phyloP scores from a whole-genome alignment of 1,284 basidiomycete species.

The Cystobasidium slooffiae region DNA sequence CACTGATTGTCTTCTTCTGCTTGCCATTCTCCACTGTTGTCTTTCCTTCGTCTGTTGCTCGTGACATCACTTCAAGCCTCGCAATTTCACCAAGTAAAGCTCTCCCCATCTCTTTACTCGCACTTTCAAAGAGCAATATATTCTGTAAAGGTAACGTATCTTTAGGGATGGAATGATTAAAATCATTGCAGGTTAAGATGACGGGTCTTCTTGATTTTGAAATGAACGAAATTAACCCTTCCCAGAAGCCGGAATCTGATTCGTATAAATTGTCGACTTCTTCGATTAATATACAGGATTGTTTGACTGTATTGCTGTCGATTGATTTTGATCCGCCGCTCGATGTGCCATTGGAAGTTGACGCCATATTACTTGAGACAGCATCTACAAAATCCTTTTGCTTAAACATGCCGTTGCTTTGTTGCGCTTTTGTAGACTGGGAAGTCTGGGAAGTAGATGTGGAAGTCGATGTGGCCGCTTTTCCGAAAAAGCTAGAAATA shows the following conservation, averaged over 20 bases:
- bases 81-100: conserved; percentile 75
- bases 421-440: not conserved
- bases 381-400: too few relatives aligned
- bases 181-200: conserved; percentile 88
- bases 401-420: not conserved
- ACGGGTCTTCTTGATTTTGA: conserved; percentile 80
- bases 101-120: conserved; percentile 65
- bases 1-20: not conserved
- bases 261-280: conserved; percentile 93
- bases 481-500: conserved; percentile 49
- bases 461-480: not conserved
- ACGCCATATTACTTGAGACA: too few relatives aligned
- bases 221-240: conserved; percentile 69
- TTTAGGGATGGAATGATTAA: conserved; percentile 67
- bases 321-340: not conserved
- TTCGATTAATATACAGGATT: conserved; percentile 92
- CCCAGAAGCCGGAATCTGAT: conserved; percentile 91
- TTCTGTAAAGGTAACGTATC: conserved; percentile 76
- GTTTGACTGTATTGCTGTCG: conserved; percentile 55
- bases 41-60: too few relatives aligned
- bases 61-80: conserved; percentile 17
- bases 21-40: not conserved
- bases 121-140: conserved; percentile 69
- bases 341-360: not conserved
- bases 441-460: not conserved